Percentiles rank a stretch among this genome's conserved stretches.
These are phyloP conservation scores for Bipolaris oryzae DNA, from an alignment of 2,329 filamentous ascomycete species.

Conservation along the genomic window DNA sequence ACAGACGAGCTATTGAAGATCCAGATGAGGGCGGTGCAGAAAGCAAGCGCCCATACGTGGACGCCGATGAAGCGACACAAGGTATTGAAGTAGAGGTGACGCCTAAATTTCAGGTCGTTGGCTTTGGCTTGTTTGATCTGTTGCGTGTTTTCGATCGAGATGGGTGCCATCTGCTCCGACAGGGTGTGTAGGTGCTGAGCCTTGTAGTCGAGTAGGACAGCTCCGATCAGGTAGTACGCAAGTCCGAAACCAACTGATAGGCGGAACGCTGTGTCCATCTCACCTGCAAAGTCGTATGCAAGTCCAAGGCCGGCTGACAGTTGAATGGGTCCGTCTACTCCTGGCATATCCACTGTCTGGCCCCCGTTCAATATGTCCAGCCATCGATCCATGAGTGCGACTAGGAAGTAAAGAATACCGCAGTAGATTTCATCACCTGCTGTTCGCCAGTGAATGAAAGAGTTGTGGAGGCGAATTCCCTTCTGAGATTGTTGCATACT, in stretches of 20 bases:
- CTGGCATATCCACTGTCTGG: slow-evolving; percentile 44
- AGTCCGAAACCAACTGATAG: slow-evolving; percentile 62
- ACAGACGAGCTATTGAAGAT: slow-evolving; percentile 53
- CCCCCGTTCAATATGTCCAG: slow-evolving; percentile 56
- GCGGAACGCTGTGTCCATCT: slow-evolving; percentile 46
- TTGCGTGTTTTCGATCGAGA: slow-evolving; percentile 50
- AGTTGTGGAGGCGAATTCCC: slow-evolving; percentile 61
- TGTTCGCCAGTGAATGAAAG: slow-evolving; percentile 64
- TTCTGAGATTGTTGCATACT: slow-evolving; percentile 61
- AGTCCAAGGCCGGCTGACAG: background rate
- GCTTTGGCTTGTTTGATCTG: slow-evolving; percentile 55
- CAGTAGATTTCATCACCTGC: slow-evolving; percentile 61
- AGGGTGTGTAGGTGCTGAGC: slow-evolving; percentile 58
- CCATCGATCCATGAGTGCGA: slow-evolving; percentile 64
- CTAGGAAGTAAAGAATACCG: slow-evolving; percentile 60
- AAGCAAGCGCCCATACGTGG: slow-evolving; percentile 59
- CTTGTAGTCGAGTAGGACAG: slow-evolving; percentile 62
- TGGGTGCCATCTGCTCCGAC: slow-evolving; percentile 51
- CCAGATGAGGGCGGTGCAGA: slow-evolving; percentile 60
- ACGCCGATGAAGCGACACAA: slow-evolving; percentile 58
- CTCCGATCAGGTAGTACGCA: slow-evolving; percentile 63
- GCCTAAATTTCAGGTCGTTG: slow-evolving; percentile 54
- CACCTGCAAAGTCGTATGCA: background rate
- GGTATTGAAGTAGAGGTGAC: slow-evolving; percentile 59
- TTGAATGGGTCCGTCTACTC: background rate